Percentiles rank a stretch among this genome's conserved stretches.
Evolutionary conservation across 257 asterid species (phyloP).

Genomic region (Penstemon newberryi): DNA sequence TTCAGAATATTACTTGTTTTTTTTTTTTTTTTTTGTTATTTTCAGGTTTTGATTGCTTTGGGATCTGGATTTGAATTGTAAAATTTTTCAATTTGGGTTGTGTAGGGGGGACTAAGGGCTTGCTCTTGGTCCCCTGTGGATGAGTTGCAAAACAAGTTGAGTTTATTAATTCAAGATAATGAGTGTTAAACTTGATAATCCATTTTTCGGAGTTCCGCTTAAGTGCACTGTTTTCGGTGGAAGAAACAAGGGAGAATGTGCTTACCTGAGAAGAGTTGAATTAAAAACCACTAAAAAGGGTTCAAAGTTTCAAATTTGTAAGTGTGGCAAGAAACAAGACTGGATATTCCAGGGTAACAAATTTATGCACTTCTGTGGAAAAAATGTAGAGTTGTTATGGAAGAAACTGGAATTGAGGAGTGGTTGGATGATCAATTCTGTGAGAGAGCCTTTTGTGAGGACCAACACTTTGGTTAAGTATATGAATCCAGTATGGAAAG

Average conservation of each 20-base stretch:
- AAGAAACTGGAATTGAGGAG: conserved; percentile 61
- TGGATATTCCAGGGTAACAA: conserved; percentile 70
- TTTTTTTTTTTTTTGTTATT: conserved; percentile 12
- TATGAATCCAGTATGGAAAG: conserved; percentile 77
- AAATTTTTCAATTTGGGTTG: conserved; percentile 16
- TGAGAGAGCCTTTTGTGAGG: conserved; percentile 62
- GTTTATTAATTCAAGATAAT: conserved; percentile 36
- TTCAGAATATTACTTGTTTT: too few relatives aligned
- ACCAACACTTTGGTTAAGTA: conserved; percentile 65
- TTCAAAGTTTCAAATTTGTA: conserved; percentile 42
- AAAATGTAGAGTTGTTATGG: conserved; percentile 62
- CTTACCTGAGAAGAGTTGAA: conserved; percentile 34
- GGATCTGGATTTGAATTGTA: conserved; percentile 22
- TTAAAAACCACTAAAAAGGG: conserved; percentile 38
- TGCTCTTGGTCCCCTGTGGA: conserved; percentile 87
- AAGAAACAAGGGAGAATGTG: conserved; percentile 36
- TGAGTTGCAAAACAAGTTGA: conserved; percentile 38
- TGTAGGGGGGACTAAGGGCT: conserved; percentile 74
- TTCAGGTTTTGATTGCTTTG: conserved; percentile 36
- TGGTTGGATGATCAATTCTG: conserved; percentile 60
- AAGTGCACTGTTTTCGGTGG: conserved; percentile 44
- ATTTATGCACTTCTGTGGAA: conserved; percentile 62
- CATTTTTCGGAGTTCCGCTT: conserved; percentile 65
- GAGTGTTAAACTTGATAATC: conserved; percentile 55
- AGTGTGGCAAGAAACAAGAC: conserved; percentile 58